Base-by-base conservation (phyloP, 352 stramenopile genomes). In the Thraustotheca clavata region DNA sequence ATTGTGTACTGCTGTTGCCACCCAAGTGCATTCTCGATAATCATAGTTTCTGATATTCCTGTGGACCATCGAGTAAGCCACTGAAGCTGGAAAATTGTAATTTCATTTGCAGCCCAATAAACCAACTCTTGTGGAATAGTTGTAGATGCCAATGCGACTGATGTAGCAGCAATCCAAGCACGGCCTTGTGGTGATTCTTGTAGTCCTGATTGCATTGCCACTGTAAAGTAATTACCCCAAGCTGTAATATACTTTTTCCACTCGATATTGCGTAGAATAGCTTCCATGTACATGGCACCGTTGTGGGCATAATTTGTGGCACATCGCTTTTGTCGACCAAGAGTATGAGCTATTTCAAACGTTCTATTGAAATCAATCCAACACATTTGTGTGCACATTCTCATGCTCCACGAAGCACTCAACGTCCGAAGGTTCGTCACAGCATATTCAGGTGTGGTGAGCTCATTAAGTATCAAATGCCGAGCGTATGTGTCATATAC, bases 231-330 rank as follows among this genome's bases (percentile, higher is more conserved):
- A 11, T 49, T 41, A 16, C 34, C 33, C 34, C 33, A 62, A 18
- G 12, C 22, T 6, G 1, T n/a, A 20, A 48, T 20, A 20, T 24
- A 62, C 14, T 48, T n/a, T 26, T 47, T 14, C 54, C 54, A 62
- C 4, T 31, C 54, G 11, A 33, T 14, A 27, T 62, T 62, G 54
- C 54, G 54, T 16, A 62, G 20, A 1, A 62, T 49, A 11, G 54
- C 14, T 48, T 62, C 54, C 20, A 48, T 27, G 54, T 62, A 49
- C 9, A 62, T 29, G 33, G 54, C 54, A 2, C 54, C 54, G 54
- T 62, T 62, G 31, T 24, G n/a, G 9, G 32, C 29, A 20, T 49
- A 62, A 36, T 18, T 2, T 18, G 4, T 4, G 11, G 7, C 20
- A n/a, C 54, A 62, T 40, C 54, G 54, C 5, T 26, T 16, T 49